Conservation (phyloP, 371 early-diverging fungal genomes). For the Actinomortierella ambigua region DNA sequence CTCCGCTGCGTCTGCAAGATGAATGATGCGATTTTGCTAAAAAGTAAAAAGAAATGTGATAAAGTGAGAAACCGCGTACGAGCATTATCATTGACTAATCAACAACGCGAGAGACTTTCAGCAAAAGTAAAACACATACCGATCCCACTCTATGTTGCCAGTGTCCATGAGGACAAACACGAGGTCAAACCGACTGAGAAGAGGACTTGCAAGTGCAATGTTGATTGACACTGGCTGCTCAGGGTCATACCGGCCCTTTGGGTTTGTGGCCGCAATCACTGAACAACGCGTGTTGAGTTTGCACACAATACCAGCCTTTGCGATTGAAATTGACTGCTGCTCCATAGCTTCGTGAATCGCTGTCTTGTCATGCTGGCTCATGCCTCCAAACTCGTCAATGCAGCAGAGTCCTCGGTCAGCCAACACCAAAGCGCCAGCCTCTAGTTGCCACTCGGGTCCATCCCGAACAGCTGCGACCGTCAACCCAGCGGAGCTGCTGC, state of each 20-base stretch:
- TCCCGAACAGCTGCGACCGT: constrained; percentile 82
- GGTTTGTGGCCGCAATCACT: constrained; percentile 81
- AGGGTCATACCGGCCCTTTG: constrained; percentile 72
- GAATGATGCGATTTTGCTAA: constrained; percentile 54
- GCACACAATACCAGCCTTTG: constrained; percentile 82
- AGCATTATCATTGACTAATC: constrained; percentile 38
- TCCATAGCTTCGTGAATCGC: constrained; percentile 89
- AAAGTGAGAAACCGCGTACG: background rate
- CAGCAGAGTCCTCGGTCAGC: constrained; percentile 80
- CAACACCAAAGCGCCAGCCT: constrained; percentile 82
- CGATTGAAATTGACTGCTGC: constrained; percentile 71
- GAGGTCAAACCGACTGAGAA: constrained; percentile 84
- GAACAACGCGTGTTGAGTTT: constrained; percentile 81
- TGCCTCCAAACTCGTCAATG: constrained; percentile 82
- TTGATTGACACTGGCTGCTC: constrained; percentile 62
- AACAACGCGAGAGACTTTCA: too few relatives aligned
- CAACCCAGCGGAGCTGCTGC: constrained; percentile 79
- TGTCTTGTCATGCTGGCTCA: constrained; percentile 73
- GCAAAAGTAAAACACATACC: constrained; percentile 4
- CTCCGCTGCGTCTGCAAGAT: constrained; percentile 47
- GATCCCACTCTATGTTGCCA: constrained; percentile 67
- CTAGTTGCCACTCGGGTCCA: constrained; percentile 72
- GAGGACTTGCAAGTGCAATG: constrained; percentile 66
- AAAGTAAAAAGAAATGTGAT: background rate
- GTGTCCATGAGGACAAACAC: constrained; percentile 75